These are phyloP conservation scores for Coemansia sp. DNA, from an alignment of 192 early-diverging fungal genomes.

Conservation along the genomic window DNA sequence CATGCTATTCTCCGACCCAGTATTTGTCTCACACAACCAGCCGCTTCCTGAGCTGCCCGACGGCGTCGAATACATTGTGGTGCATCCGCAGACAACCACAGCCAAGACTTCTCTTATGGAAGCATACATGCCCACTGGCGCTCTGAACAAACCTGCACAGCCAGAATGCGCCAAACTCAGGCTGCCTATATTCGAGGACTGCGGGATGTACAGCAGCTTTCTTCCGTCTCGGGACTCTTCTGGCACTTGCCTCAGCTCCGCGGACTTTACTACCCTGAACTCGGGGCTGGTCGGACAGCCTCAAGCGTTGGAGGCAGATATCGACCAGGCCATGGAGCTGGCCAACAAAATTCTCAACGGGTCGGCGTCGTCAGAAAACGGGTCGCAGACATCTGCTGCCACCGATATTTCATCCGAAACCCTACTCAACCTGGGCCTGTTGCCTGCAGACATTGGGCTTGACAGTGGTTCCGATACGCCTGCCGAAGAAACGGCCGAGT, in stretches of 20 bases:
- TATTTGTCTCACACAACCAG: slow-evolving; percentile 22
- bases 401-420: slow-evolving; percentile 12
- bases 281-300: neutral
- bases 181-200: slow-evolving; percentile 20
- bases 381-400: too few relatives aligned
- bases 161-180: neutral
- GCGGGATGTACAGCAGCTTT: slow-evolving; percentile 41
- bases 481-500: slow-evolving; percentile 18
- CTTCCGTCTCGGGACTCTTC: slow-evolving; percentile 37
- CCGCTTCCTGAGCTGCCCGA: slow-evolving; percentile 41
- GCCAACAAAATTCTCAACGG: slow-evolving; percentile 10
- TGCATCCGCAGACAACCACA: slow-evolving; percentile 26
- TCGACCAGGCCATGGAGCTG: slow-evolving; percentile 17
- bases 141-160: neutral
- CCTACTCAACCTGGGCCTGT: slow-evolving; percentile 16
- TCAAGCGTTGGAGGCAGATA: slow-evolving; percentile 2
- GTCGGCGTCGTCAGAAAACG: too few relatives aligned
- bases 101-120: slow-evolving; percentile 15
- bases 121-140: slow-evolving; percentile 13
- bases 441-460: slow-evolving; percentile 15
- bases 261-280: slow-evolving; percentile 9
- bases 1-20: slow-evolving; percentile 48
- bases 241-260: slow-evolving; percentile 6
- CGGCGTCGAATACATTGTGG: slow-evolving; percentile 41
- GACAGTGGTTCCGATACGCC: neutral